phyloP scores from a whole-genome alignment of 176 grass and related monocot species.

The Calamus simplicifolius region DNA sequence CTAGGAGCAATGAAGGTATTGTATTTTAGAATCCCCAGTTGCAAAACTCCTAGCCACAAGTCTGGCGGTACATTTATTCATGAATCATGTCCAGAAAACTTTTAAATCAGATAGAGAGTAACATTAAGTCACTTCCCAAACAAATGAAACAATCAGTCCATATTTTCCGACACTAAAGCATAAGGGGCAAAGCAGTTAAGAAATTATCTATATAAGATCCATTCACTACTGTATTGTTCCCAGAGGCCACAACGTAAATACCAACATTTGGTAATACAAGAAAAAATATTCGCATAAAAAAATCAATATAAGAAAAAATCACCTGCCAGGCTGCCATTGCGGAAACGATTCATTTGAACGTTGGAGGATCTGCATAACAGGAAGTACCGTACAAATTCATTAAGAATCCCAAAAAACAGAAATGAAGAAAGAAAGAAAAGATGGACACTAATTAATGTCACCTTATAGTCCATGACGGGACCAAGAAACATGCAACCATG shows the following conservation, averaged over 20 bases:
- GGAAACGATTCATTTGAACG: slow-evolving; percentile 69
- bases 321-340: slow-evolving; percentile 99
- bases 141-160: background rate
- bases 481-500: background rate
- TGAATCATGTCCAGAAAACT: too few relatives aligned
- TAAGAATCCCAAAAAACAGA: background rate
- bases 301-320: slow-evolving; percentile 48
- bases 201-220: too few relatives aligned
- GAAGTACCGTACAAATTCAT: background rate
- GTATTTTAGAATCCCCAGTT: too few relatives aligned
- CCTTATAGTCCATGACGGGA: background rate
- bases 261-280: slow-evolving; percentile 19
- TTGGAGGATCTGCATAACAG: slow-evolving; percentile 60
- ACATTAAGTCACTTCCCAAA: too few relatives aligned
- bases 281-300: slow-evolving; percentile 22
- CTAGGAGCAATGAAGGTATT: too few relatives aligned
- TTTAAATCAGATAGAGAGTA: too few relatives aligned
- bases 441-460: background rate
- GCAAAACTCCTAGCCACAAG: too few relatives aligned
- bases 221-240: too few relatives aligned
- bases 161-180: background rate
- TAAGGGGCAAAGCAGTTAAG: background rate
- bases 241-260: too few relatives aligned
- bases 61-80: too few relatives aligned
- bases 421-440: background rate